Evolutionary conservation across 2,329 filamentous ascomycete species (phyloP), one percentile per base, ranked within the genome.

Genomic region (Atkinsonella hypoxylon): DNA sequence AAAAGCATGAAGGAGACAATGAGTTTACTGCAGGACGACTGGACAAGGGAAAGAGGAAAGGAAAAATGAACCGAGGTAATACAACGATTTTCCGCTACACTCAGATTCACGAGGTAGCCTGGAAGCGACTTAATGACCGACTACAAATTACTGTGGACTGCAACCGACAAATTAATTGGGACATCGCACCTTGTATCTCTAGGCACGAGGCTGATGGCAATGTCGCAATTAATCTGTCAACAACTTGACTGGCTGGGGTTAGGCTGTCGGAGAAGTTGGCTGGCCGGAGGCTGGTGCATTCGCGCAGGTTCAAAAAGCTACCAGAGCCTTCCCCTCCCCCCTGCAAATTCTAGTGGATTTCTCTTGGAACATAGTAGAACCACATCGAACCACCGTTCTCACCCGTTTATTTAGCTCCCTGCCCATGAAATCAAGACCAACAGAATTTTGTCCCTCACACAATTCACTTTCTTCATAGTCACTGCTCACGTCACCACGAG

Each of bases 311-410:
- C 20, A 17, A 45, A 39, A 34, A 26, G 50, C 31, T 52, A 46
- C 46, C 15, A 45, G 22, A 41, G 57, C 52, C 59, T 68, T 68
- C 66, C 58, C 49, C 55, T 57, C 58, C 56, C 60, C 64, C 62
- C 63, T 62, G 62, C 58, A 62, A 59, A 54, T 61, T 60, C 58
- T 57, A 58, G 63, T 65, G 66, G 67, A 65, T 64, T 65, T 59
- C 62, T 18, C 59, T 65, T 70, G 64, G 68, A 71, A 71, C 59
- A 64, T 62, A 64, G 62, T 65, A 67, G 68, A 71, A 71, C 61
- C 68, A 55, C 62, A 65, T 71, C 66, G 68, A 71, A 71, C 44
- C 61, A 56, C 60, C 61, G 62, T 52, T 62, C 55, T 58, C 61
- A 61, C 61, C 8, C 5, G 26, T 26, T 64, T 70, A 69, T 70